phyloP scores from a whole-genome alignment of 345 rosid species.

The Gossypium thurberi region DNA sequence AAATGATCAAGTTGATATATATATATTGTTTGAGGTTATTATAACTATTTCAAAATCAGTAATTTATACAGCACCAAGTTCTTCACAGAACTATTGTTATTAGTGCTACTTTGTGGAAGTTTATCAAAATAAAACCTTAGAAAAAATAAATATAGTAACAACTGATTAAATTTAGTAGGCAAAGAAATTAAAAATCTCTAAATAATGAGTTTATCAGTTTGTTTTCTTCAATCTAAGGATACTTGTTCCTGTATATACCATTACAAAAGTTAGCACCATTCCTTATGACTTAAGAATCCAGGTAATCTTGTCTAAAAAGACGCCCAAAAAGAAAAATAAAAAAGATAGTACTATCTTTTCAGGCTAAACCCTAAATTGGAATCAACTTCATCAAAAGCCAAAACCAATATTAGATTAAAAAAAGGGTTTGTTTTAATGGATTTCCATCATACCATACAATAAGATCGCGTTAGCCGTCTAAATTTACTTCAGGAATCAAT shows the following conservation, averaged over 20 bases:
- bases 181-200: background rate
- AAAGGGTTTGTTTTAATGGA: background rate
- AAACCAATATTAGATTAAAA: background rate
- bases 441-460: background rate
- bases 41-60: background rate
- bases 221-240: background rate
- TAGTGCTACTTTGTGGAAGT: background rate
- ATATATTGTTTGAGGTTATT: background rate
- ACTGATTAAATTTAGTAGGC: background rate
- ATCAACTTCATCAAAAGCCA: conserved; percentile 8
- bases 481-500: background rate
- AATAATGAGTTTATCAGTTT: background rate
- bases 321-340: background rate
- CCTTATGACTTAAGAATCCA: conserved; percentile 16
- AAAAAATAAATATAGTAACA: background rate
- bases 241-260: background rate
- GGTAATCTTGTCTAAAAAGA: background rate
- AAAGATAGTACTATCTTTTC: conserved; percentile 9
- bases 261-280: background rate
- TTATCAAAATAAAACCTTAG: background rate
- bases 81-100: background rate
- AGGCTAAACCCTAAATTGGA: conserved; percentile 4
- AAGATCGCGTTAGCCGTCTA: background rate
- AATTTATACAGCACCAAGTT: background rate
- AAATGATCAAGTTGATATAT: background rate